Percentiles rank a stretch among this genome's conserved stretches.
These are phyloP conservation scores for Lablab purpureus DNA, from an alignment of 306 rosid species.

Conservation along the genomic window DNA sequence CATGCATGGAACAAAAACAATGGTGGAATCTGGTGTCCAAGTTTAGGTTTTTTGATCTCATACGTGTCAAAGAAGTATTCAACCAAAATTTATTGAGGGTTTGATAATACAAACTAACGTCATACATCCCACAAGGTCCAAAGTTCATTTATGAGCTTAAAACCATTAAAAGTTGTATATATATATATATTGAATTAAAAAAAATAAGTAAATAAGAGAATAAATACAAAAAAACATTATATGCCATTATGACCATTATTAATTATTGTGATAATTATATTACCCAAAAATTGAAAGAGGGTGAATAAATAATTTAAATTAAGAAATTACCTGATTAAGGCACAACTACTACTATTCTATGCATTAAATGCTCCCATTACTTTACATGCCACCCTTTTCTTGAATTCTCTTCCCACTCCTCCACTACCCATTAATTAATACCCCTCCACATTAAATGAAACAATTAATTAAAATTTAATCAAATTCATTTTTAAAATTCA, in stretches of 20 bases:
- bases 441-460: conserved; percentile 58
- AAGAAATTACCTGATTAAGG: conserved; percentile 43
- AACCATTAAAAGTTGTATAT: conserved; percentile 44
- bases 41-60: conserved; percentile 20
- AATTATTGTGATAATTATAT: conserved; percentile 40
- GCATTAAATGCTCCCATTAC: conserved; percentile 76
- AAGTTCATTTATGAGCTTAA: conserved; percentile 55
- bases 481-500: conserved; percentile 45
- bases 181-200: not conserved
- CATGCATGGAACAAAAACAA: conserved; percentile 36
- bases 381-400: conserved; percentile 65
- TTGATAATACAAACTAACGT: conserved; percentile 51
- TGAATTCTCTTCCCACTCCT: conserved; percentile 68
- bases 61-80: conserved; percentile 56
- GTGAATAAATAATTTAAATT: conserved; percentile 13
- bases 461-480: conserved; percentile 49
- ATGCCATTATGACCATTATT: conserved; percentile 38
- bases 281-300: conserved; percentile 37
- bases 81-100: conserved; percentile 47
- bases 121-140: conserved; percentile 50
- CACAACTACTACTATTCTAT: conserved; percentile 46
- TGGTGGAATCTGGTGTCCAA: conserved; percentile 41
- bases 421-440: conserved; percentile 70
- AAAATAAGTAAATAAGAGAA: not conserved
- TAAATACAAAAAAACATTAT: conserved; percentile 32